Evolutionary conservation across 2,329 filamentous ascomycete species (phyloP), one percentile per base, ranked within the genome.

Genomic region (Biscogniauxia marginata): DNA sequence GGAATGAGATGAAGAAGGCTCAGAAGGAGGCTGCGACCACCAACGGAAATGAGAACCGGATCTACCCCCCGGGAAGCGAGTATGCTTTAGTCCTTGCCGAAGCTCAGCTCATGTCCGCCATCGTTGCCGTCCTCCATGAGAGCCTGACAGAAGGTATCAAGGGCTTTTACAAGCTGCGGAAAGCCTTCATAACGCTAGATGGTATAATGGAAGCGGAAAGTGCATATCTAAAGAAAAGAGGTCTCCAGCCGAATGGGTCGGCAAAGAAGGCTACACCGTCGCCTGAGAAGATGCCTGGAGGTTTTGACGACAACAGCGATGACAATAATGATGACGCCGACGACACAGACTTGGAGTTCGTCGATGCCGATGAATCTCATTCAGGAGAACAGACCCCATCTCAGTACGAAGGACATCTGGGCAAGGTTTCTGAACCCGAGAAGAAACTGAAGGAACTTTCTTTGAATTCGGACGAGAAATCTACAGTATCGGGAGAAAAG

Each of bases 81-180:
- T 98, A 90, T 70, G 85, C 90, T 2, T 79, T 98, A 3, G 90
- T 91, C 58, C 84, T 91, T 57, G 90, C 92, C 4, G 87, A 97
- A 75, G 84, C 91, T 1, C 91, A 96, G 73, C 80, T 97, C 60
- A 96, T 97, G 88, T 84, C 85, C 55, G 93, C 93, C 0, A 88
- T 99, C 1, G 86, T 97, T 0, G 91, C 86, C 0, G 90, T 98
- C 16, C 77, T 98, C 65, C 96, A 96, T 63, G 95, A 98, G 76
- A 96, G 90, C 70, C 75, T 98, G 65, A 93, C 93, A 0, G 95
- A 98, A 71, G 91, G 87, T 16, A 84, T 98, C 71, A 91, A 88
- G 73, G 91, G 91, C 5, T 98, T 98, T 68, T 96, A 96, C 70
- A 96, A 95, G 73, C 75, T 98, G 64, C 83, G 93, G 59, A 96